Evolutionary conservation across 225 moss, liverwort and hornwort genomes (phyloP).

Genomic region (Pseudoscleropodium purum): DNA sequence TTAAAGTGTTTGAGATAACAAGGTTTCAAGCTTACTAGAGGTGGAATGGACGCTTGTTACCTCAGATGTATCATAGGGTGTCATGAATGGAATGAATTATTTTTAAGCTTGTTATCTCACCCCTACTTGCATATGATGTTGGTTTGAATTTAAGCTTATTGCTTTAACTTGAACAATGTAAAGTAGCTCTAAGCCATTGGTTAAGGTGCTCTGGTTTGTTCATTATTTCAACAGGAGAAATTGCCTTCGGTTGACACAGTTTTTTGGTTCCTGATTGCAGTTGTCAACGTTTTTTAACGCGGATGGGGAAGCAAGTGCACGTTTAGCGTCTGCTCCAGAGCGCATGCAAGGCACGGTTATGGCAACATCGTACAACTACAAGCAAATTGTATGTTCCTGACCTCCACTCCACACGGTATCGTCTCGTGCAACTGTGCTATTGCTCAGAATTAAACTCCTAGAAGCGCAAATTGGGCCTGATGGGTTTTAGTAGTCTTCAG

Average conservation of each 20-base stretch:
- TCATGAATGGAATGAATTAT: neutral
- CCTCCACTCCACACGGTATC: neutral
- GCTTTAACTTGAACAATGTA: neutral
- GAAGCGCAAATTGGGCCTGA: neutral
- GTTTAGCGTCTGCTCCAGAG: constrained; percentile 44
- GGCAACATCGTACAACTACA: constrained; percentile 41
- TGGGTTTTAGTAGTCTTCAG: neutral
- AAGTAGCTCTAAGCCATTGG: neutral
- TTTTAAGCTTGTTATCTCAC: neutral
- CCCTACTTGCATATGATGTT: neutral
- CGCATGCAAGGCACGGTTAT: constrained; percentile 45
- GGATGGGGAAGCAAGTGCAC: constrained; percentile 31
- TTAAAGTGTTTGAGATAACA: neutral
- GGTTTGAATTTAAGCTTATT: neutral
- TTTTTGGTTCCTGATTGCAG: constrained; percentile 4
- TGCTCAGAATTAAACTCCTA: neutral
- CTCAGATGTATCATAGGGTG: neutral
- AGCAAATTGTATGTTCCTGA: constrained; percentile 28
- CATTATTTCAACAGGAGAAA: neutral
- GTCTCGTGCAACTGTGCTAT: neutral
- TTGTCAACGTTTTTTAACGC: constrained; percentile 21
- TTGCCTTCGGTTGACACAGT: neutral
- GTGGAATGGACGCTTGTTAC: neutral
- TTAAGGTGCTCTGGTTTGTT: neutral
- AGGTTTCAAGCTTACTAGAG: neutral